Conservation (phyloP, 306 rosid species). For the Lagenaria siceraria region DNA sequence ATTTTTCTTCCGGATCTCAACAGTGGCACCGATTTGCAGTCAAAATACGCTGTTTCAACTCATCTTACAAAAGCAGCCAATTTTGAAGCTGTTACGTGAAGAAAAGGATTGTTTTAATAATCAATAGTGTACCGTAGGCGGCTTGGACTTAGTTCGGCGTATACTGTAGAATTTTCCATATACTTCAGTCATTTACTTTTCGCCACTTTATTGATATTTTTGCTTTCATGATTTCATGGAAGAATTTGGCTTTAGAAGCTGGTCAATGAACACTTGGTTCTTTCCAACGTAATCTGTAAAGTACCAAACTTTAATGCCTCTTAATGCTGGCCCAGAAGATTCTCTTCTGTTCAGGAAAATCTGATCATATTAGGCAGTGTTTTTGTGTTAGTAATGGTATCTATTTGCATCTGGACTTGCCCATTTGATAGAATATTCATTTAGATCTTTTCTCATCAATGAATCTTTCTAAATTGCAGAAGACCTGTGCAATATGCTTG, state of each 20-base stretch:
- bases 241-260: not conserved
- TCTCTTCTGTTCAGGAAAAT: not conserved
- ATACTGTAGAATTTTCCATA: not conserved
- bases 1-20: not conserved
- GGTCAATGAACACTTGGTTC: not conserved
- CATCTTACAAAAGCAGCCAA: not conserved
- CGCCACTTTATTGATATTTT: not conserved
- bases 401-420: not conserved
- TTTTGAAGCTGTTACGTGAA: not conserved
- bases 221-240: not conserved
- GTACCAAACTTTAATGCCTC: not conserved
- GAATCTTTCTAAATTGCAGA: constrained; percentile 31
- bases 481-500: constrained; percentile 81
- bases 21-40: not conserved
- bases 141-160: not conserved
- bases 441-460: constrained; percentile 15
- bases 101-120: not conserved
- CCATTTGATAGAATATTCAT: not conserved
- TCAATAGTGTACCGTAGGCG: not conserved
- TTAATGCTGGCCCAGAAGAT: not conserved
- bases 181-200: not conserved
- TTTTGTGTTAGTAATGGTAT: not conserved
- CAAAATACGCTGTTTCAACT: not conserved
- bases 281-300: not conserved
- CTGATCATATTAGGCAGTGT: not conserved